phyloP scores from a whole-genome alignment of 192 early-diverging fungal genomes.

The Coemansia interrupta region DNA sequence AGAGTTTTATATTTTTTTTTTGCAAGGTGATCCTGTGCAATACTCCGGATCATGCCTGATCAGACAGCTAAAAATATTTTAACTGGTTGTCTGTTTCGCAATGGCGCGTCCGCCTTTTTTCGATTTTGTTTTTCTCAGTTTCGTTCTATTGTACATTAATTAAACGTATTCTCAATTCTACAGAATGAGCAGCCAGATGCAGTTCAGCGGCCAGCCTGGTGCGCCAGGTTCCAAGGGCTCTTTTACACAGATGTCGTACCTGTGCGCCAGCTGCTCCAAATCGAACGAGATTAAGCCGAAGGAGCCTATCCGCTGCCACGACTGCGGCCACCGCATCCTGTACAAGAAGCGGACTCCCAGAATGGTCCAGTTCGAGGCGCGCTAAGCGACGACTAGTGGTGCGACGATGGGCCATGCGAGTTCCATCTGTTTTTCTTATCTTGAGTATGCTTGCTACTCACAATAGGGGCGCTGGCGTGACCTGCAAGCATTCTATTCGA shows the following conservation, averaged over 20 bases:
- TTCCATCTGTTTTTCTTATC: too few relatives aligned
- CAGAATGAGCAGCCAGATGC: not conserved
- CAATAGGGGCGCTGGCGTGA: too few relatives aligned
- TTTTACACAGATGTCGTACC: conserved; percentile 21
- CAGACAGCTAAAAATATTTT: not conserved
- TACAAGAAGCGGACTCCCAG: conserved; percentile 90
- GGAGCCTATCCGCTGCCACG: conserved; percentile 94
- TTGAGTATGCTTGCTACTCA: too few relatives aligned
- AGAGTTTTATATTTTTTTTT: not conserved
- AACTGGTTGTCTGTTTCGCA: not conserved
- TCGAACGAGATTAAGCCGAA: conserved; percentile 90
- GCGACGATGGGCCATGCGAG: not conserved
- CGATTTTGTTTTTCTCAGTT: not conserved
- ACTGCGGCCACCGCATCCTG: conserved; percentile 95
- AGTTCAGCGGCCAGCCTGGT: conserved; percentile 9
- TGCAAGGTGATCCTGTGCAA: too few relatives aligned
- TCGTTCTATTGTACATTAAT: not conserved
- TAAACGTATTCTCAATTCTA: not conserved
- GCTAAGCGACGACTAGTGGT: conserved; percentile 52
- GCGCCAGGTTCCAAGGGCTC: conserved; percentile 2
- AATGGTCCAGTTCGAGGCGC: conserved; percentile 98
- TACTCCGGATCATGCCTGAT: too few relatives aligned
- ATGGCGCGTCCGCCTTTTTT: not conserved
- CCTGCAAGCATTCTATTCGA: too few relatives aligned
- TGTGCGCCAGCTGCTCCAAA: conserved; percentile 68